A percentile compares a stretch with the other conserved stretches of the same genome.
Conservation (phyloP, 768 basidiomycete genomes). For the Boletus rex-veris region DNA sequence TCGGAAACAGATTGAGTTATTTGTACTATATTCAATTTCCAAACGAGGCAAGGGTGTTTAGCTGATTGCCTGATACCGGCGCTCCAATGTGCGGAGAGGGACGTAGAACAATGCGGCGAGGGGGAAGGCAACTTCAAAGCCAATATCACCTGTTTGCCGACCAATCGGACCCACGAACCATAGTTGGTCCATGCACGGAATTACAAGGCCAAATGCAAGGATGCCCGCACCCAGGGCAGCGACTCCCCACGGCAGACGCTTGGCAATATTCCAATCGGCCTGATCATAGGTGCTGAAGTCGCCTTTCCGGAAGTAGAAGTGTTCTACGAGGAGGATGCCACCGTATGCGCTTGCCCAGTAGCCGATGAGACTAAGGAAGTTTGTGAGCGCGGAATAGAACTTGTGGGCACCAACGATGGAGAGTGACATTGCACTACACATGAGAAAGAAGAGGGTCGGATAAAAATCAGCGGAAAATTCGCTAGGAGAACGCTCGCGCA, state of each 20-base stretch:
- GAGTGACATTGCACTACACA: slow-evolving; percentile 56
- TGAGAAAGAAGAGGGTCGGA: not conserved
- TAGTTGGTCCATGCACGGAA: slow-evolving; percentile 68
- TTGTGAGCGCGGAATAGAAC: slow-evolving; percentile 61
- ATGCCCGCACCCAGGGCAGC: slow-evolving; percentile 55
- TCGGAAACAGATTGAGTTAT: slow-evolving; percentile 1
- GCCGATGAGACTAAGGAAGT: slow-evolving; percentile 67
- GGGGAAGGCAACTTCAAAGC: slow-evolving; percentile 58
- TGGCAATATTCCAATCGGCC: slow-evolving; percentile 48
- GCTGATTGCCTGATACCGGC: slow-evolving; percentile 29
- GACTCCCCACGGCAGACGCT: slow-evolving; percentile 54
- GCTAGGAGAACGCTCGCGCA: not conserved
- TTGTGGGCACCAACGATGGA: slow-evolving; percentile 64
- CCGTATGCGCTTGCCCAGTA: slow-evolving; percentile 61
- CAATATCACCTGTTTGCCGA: slow-evolving; percentile 62
- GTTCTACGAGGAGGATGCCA: slow-evolving; percentile 61
- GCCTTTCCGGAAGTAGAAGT: slow-evolving; percentile 57
- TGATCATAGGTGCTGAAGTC: slow-evolving; percentile 49
- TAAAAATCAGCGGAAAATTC: slow-evolving; percentile 4
- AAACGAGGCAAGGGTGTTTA: slow-evolving; percentile 7
- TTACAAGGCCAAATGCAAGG: slow-evolving; percentile 51
- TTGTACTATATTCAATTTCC: slow-evolving; percentile 9
- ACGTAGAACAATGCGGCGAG: slow-evolving; percentile 48
- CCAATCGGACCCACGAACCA: slow-evolving; percentile 75
- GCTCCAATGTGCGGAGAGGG: slow-evolving; percentile 51